These are phyloP conservation scores for Fraxinus latifolia DNA, from an alignment of 305 asterid species.

Conservation along the genomic window DNA sequence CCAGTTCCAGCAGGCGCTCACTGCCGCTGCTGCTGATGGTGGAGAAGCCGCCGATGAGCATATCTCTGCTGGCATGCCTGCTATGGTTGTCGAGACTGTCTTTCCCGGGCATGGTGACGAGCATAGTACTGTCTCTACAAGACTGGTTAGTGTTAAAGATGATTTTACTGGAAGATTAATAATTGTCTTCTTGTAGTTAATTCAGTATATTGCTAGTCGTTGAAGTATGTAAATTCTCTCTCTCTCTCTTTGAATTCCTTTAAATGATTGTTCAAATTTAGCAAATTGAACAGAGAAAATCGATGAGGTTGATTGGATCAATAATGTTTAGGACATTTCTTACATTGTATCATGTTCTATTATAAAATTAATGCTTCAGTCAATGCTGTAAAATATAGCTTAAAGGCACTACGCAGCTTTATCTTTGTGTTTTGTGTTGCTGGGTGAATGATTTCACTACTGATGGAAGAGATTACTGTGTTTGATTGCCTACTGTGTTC, in stretches of 20 bases:
- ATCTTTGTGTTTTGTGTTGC: background rate
- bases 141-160: conserved; percentile 47
- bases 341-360: too few relatives aligned
- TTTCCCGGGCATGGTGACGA: conserved; percentile 54
- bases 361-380: too few relatives aligned
- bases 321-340: too few relatives aligned
- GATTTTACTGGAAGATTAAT: background rate
- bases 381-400: background rate
- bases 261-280: background rate
- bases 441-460: background rate
- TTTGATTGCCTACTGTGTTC: background rate
- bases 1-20: conserved; percentile 64
- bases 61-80: conserved; percentile 41
- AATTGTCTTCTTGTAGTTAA: background rate
- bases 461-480: background rate
- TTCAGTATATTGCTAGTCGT: background rate
- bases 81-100: conserved; percentile 78
- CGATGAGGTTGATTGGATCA: background rate
- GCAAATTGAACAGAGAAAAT: background rate
- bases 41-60: conserved; percentile 73
- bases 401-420: background rate
- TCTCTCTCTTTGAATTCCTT: background rate
- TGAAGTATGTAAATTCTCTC: background rate
- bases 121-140: conserved; percentile 64
- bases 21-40: conserved; percentile 88